These are phyloP conservation scores for Botrytis cinerea DNA, from an alignment of 2,329 filamentous ascomycete genomes.

Conservation along the genomic window DNA sequence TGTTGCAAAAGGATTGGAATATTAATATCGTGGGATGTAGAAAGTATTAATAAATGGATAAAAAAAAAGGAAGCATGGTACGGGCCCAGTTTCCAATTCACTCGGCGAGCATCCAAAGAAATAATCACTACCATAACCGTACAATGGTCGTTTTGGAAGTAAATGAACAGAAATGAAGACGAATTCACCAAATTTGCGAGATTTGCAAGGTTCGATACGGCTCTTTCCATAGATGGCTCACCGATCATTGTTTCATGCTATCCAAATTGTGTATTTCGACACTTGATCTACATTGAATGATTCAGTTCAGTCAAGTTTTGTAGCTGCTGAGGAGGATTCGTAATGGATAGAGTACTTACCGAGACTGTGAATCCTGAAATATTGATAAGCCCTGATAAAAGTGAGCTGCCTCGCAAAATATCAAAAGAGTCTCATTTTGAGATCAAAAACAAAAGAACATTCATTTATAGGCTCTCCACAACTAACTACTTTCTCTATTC, in stretches of 20 bases:
- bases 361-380: not conserved
- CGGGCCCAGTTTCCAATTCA: not conserved
- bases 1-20: too few species aligned
- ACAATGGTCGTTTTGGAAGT: not conserved
- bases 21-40: too few species aligned
- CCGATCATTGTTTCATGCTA: not conserved
- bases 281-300: not conserved
- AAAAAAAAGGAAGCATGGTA: too few species aligned
- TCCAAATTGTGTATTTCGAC: not conserved
- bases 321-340: not conserved
- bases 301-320: not conserved
- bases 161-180: not conserved
- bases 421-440: not conserved
- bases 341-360: not conserved
- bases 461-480: slow-evolving; percentile 10
- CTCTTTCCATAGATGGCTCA: not conserved
- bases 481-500: not conserved
- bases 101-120: not conserved
- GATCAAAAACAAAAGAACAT: slow-evolving; percentile 16
- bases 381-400: not conserved
- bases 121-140: not conserved
- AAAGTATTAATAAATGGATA: not conserved
- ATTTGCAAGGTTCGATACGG: not conserved
- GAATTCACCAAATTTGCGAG: not conserved
- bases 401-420: not conserved